phyloP scores from a whole-genome alignment of 1,139 yeast genomes.

The Lodderomyces jiufengensis region DNA sequence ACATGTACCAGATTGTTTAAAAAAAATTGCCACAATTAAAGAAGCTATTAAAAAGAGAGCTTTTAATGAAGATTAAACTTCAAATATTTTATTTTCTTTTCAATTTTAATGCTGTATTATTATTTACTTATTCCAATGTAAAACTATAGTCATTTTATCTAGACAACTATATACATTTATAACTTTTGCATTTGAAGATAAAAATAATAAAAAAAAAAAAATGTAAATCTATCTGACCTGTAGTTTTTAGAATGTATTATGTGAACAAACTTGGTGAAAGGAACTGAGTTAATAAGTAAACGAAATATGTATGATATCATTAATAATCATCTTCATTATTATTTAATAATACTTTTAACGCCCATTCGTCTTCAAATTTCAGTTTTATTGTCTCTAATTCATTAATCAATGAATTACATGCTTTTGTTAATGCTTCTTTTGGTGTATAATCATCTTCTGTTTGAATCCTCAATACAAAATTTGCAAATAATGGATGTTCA shows the following conservation, averaged over 20 bases:
- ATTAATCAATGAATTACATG: slow-evolving; percentile 77
- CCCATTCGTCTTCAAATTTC: slow-evolving; percentile 90
- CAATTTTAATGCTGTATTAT: neutral
- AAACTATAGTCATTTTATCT: neutral
- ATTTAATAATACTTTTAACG: slow-evolving; percentile 65
- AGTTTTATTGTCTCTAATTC: slow-evolving; percentile 72
- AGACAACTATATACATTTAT: no score
- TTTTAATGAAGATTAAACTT: slow-evolving; percentile 23
- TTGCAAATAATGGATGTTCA: slow-evolving; percentile 96
- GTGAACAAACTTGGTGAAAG: no score
- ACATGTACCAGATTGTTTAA: slow-evolving; percentile 51
- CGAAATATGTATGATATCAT: no score
- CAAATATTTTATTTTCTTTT: neutral
- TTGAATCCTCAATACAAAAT: slow-evolving; percentile 88
- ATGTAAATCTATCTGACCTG: no score
- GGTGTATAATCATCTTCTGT: slow-evolving; percentile 95
- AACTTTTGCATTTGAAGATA: no score
- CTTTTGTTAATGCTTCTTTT: slow-evolving; percentile 82
- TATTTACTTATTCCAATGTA: neutral
- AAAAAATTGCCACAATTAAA: slow-evolving; percentile 33
- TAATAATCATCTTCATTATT: slow-evolving; percentile 9
- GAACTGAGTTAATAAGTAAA: no score
- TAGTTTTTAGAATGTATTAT: no score
- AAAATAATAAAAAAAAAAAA: no score
- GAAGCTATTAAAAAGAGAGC: slow-evolving; percentile 44